phyloP scores from a whole-genome alignment of 192 early-diverging fungal species.

The Mortierella claussenii region DNA sequence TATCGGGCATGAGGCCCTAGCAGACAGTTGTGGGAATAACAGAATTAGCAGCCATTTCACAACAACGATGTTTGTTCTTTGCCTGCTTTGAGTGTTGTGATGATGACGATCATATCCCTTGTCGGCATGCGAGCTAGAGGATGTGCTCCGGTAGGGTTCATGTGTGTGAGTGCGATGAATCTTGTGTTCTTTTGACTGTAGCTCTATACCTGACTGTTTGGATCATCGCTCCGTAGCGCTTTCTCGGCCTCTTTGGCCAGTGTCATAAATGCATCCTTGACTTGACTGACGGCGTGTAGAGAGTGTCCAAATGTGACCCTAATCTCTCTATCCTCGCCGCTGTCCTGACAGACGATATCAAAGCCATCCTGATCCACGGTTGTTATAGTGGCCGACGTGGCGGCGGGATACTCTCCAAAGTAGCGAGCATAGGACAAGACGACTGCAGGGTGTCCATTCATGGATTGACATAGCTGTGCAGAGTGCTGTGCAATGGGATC shows the following conservation, averaged over 20 bases:
- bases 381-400: slow-evolving; percentile 11
- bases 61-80: neutral
- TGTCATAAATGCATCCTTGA: slow-evolving; percentile 17
- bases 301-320: slow-evolving; percentile 41
- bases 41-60: neutral
- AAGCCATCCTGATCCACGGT: slow-evolving; percentile 39
- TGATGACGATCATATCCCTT: no score
- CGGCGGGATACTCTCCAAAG: slow-evolving; percentile 41
- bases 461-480: slow-evolving; percentile 16
- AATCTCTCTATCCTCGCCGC: slow-evolving; percentile 27
- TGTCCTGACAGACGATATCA: slow-evolving; percentile 13
- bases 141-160: no score
- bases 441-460: slow-evolving; percentile 26
- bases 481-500: slow-evolving; percentile 22
- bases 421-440: slow-evolving; percentile 43
- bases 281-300: slow-evolving; percentile 36
- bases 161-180: no score
- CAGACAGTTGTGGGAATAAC: neutral
- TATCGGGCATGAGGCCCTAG: slow-evolving; percentile 36
- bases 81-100: no score
- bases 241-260: slow-evolving; percentile 44
- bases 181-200: no score
- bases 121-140: no score
- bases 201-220: slow-evolving; percentile 24
- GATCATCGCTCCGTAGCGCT: slow-evolving; percentile 21